phyloP scores from a whole-genome alignment of 1,139 yeast genomes.

The Candida tetrigidarum region DNA sequence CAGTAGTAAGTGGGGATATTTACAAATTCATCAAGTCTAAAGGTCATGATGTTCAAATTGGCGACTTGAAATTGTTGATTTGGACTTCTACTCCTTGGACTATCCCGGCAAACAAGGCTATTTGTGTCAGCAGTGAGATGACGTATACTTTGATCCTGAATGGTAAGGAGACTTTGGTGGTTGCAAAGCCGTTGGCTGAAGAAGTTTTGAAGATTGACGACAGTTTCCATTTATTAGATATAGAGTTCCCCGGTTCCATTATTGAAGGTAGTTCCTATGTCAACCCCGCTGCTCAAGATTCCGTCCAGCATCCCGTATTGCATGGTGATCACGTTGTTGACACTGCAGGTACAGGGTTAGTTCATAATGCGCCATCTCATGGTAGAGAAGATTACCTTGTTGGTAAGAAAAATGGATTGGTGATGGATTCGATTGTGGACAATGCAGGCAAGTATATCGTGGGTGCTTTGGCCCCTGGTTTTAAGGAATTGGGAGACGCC shows the following conservation, averaged over 20 bases:
- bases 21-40: constrained; percentile 10
- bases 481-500: constrained; percentile 50
- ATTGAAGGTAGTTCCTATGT: constrained; percentile 51
- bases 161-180: constrained; percentile 46
- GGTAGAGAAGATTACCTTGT: constrained; percentile 91
- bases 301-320: constrained; percentile 56
- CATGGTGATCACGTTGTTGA: constrained; percentile 85
- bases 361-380: constrained; percentile 98
- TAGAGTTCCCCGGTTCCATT: constrained; percentile 43
- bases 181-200: constrained; percentile 49
- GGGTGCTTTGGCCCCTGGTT: constrained; percentile 46
- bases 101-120: constrained; percentile 82
- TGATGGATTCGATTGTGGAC: constrained; percentile 78
- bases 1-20: constrained; percentile 30
- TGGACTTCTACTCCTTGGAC: constrained; percentile 99
- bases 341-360: constrained; percentile 90
- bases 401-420: constrained; percentile 61
- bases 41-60: constrained; percentile 8
- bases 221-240: constrained; percentile 27
- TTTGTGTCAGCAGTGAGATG: constrained; percentile 67
- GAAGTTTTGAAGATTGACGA: constrained; percentile 35
- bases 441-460: constrained; percentile 65
- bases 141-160: constrained; percentile 57
- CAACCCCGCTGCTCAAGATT: constrained; percentile 56
- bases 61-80: constrained; percentile 46